These are phyloP conservation scores for Ustilago sp. DNA, from an alignment of 1,284 basidiomycete genomes.

Conservation along the genomic window DNA sequence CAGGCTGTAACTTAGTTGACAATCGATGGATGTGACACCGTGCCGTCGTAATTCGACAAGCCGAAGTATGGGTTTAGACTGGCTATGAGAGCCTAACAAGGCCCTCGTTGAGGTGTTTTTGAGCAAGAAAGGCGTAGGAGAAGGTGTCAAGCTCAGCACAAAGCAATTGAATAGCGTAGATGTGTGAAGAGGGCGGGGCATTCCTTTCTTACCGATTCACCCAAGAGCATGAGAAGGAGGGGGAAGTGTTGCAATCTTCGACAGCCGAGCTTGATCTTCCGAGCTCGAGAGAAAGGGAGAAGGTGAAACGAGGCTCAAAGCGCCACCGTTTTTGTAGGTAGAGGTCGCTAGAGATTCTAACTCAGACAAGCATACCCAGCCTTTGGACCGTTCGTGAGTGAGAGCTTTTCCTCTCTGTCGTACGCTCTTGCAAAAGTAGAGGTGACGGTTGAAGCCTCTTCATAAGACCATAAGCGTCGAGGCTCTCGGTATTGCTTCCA, in stretches of 20 bases:
- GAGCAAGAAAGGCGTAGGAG: background rate
- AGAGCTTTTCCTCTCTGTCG: background rate
- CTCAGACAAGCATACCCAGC: background rate
- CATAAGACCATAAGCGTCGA: too few species aligned
- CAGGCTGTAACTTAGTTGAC: background rate
- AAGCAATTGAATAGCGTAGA: too few species aligned
- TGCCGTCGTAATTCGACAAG: background rate
- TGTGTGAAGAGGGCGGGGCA: background rate
- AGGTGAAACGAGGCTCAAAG: background rate
- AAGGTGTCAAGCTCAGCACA: background rate
- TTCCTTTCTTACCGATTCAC: constrained; percentile 15
- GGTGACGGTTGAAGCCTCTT: background rate
- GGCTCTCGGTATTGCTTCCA: too few species aligned
- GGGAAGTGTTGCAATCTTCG: background rate
- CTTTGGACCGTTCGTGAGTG: background rate
- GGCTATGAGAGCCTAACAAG: background rate
- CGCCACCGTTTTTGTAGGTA: constrained; percentile 8
- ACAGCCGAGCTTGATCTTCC: background rate
- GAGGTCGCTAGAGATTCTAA: constrained; percentile 18
- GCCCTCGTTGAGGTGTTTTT: background rate
- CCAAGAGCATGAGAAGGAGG: background rate
- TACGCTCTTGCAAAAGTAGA: background rate
- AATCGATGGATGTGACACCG: background rate
- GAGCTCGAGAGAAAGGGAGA: background rate
- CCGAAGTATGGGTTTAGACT: background rate